Conservation (phyloP, 2,329 filamentous ascomycete species). For the Penicillium nordicum region DNA sequence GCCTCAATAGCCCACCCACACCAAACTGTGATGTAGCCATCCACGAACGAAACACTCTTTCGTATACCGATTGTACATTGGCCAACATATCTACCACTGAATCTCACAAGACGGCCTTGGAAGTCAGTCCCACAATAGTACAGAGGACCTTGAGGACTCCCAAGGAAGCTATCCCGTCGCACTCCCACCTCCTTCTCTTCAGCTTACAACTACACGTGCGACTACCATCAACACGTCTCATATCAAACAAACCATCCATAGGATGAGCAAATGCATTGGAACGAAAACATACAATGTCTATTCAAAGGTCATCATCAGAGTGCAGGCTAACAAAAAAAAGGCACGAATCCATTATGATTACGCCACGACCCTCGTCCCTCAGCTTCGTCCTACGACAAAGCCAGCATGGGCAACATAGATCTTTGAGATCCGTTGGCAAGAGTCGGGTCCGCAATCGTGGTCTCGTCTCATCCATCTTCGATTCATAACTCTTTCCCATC, state of each 20-base stretch:
- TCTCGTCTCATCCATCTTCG: constrained; percentile 12
- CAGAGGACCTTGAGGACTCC: constrained; percentile 5
- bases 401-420: background rate
- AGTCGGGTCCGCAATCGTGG: constrained; percentile 9
- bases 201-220: background rate
- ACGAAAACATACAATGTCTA: constrained; percentile 24
- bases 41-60: background rate
- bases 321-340: constrained; percentile 22
- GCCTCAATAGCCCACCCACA: background rate
- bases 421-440: constrained; percentile 2
- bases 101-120: background rate
- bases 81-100: background rate
- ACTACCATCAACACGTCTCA: background rate
- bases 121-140: background rate
- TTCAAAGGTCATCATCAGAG: constrained; percentile 25
- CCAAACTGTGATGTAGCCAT: background rate
- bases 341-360: constrained; percentile 15
- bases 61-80: background rate
- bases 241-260: background rate
- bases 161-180: background rate
- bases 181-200: background rate
- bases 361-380: constrained; percentile 4
- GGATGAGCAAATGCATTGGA: constrained; percentile 21
- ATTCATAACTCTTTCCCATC: constrained; percentile 14
- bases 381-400: constrained; percentile 1